Percentiles rank a stretch among this genome's conserved stretches.
Evolutionary conservation across 306 rosid species (phyloP).

Genomic region (Acacia melanoxylon): DNA sequence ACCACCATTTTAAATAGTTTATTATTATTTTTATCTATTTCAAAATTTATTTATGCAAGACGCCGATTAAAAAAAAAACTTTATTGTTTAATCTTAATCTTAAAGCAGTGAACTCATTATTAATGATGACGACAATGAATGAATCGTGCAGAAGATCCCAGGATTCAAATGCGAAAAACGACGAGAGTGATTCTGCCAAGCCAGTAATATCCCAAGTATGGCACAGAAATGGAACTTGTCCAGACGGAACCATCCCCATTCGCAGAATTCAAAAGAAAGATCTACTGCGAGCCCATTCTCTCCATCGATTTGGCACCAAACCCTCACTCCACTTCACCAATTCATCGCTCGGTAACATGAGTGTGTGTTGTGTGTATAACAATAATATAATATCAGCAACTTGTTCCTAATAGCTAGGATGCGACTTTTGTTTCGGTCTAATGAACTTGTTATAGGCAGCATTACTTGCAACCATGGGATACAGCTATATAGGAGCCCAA

Average conservation of each 20-base stretch:
- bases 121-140: neutral
- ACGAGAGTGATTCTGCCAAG: neutral
- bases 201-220: constrained; percentile 41
- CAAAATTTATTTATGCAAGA: no score
- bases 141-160: constrained; percentile 36
- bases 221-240: constrained; percentile 72
- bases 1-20: no score
- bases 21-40: no score
- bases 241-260: constrained; percentile 64
- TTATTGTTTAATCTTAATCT: no score
- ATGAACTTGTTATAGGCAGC: constrained; percentile 39
- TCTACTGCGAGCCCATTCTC: constrained; percentile 42
- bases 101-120: no score
- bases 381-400: neutral
- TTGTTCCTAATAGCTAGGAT: neutral
- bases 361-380: no score
- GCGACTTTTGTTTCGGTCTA: neutral
- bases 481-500: constrained; percentile 56
- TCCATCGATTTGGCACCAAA: constrained; percentile 49
- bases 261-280: constrained; percentile 52
- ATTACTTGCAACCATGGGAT: constrained; percentile 42
- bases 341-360: constrained; percentile 43
- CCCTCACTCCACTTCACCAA: neutral
- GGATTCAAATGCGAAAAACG: neutral
- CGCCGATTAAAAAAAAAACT: no score